Conservation (phyloP, 2,329 filamentous ascomycete species). For the Onygenales sp. region DNA sequence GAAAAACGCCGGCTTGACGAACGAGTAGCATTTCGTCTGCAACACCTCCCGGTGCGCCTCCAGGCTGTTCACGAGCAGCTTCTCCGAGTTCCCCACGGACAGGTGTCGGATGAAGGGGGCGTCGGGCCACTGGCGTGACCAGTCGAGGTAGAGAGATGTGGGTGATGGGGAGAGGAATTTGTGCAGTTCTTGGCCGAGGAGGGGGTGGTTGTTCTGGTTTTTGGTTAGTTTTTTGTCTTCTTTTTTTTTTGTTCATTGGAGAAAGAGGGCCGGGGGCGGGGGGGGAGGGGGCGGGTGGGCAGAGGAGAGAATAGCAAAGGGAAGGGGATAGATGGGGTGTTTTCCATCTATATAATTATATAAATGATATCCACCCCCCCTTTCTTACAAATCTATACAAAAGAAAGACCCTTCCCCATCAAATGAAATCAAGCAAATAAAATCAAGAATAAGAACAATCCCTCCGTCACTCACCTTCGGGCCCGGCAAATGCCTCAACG, state of each 20-base stretch:
- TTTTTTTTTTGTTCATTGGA: background rate
- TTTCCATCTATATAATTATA: too few relatives aligned
- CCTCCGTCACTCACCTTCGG: background rate
- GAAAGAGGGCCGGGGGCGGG: too few relatives aligned
- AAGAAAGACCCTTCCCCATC: too few relatives aligned
- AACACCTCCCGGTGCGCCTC: slow-evolving; percentile 29
- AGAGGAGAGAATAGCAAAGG: background rate
- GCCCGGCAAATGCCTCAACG: background rate
- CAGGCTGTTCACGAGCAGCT: slow-evolving; percentile 29
- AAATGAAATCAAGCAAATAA: too few relatives aligned
- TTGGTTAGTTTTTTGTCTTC: too few relatives aligned
- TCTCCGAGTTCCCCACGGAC: slow-evolving; percentile 27
- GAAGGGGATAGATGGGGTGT: too few relatives aligned
- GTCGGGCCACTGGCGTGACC: slow-evolving; percentile 24
- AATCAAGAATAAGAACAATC: too few relatives aligned
- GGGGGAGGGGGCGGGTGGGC: background rate
- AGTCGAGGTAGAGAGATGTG: slow-evolving; percentile 19
- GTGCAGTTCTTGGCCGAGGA: slow-evolving; percentile 32
- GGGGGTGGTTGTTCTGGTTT: background rate
- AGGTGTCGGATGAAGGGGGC: slow-evolving; percentile 32
- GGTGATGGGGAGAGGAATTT: slow-evolving; percentile 22
- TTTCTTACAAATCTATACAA: too few relatives aligned
- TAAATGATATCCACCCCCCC: too few relatives aligned
- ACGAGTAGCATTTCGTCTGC: slow-evolving; percentile 32
- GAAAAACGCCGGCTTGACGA: slow-evolving; percentile 29